Evolutionary conservation across 176 grass and related monocot species (phyloP), one percentile per base, ranked within the genome.

Genomic region (Rhynchospora breviuscula): DNA sequence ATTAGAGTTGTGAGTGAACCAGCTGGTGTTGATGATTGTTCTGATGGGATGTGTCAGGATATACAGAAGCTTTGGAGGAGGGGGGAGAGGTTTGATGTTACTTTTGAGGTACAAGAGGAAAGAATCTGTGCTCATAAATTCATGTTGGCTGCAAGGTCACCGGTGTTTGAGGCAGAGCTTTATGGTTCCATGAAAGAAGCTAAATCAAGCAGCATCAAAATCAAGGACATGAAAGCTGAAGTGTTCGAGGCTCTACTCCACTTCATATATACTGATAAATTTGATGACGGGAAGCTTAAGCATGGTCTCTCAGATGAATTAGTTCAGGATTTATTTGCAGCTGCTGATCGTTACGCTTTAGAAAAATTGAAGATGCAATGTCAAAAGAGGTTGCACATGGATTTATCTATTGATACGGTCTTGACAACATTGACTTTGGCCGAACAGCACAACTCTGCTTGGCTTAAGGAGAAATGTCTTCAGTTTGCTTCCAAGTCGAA

Each of bases 191-290:
- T 79, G 5, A 0, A 19, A 78, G 75, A 54, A 59, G 21, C 51
- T 31, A 79, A 29, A 8, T 53, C 54, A 15, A 59, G 15, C 6
- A 49, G 25, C 5, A 5, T 79, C 54, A 59, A 59, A 4, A 57
- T 79, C 52, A 17, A 79, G 44, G 52, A 79, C 54, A 79, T 79
- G 76, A 79, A 59, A 79, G 52, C 51, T 33, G 76, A 79, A 12
- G 76, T 79, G 54, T 79, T 79, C 29, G 40, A 59, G 51, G 76
- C 76, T 59, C 31, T 79, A 58, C 76, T 79, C 7, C 25, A 11
- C 18, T 79, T 79, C 22, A 35, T 79, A 15, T 79, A 79, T 26
- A 59, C 76, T 4, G 76, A 79, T 59, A 51, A 58, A 47, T 67
- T 67, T 40, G 65, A 67, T 17, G 1, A 64, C 11, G 13, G 12